These are phyloP conservation scores for Suhomyces bolitotheri DNA, from an alignment of 1,139 yeast genomes.

Conservation along the genomic window DNA sequence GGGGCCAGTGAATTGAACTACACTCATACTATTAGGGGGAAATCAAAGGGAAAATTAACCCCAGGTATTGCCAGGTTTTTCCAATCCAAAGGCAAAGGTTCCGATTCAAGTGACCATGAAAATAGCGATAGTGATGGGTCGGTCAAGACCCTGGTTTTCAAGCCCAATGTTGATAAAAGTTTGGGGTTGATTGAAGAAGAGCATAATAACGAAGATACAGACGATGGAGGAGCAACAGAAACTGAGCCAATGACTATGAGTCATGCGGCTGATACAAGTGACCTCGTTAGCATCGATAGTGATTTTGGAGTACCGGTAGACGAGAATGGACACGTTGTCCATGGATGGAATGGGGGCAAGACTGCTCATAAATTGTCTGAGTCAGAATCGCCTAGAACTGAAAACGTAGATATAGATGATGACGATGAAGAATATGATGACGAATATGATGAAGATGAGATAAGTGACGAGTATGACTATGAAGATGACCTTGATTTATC, in stretches of 20 bases:
- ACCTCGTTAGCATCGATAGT: constrained; percentile 32
- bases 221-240: constrained; percentile 18
- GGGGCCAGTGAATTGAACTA: constrained; percentile 5
- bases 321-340: constrained; percentile 21
- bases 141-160: constrained; percentile 14
- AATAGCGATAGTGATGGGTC: constrained; percentile 26
- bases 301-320: constrained; percentile 35
- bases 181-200: constrained; percentile 26
- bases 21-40: constrained; percentile 18
- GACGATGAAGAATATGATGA: constrained; percentile 6
- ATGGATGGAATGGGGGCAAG: constrained; percentile 13
- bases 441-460: constrained; percentile 14
- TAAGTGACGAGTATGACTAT: constrained; percentile 5
- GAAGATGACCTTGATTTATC: constrained; percentile 26
- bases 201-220: constrained; percentile 13
- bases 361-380: not conserved
- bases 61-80: constrained; percentile 25
- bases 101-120: not conserved
- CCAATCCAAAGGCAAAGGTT: constrained; percentile 13
- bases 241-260: constrained; percentile 10
- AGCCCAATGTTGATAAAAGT: constrained; percentile 14
- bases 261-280: constrained; percentile 16
- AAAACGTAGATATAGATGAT: not conserved
- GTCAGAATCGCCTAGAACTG: not conserved
- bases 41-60: constrained; percentile 7